Evolutionary conservation across 2,329 filamentous ascomycete genomes (phyloP).

Genomic region (Macrophomina pseudophaseolina): DNA sequence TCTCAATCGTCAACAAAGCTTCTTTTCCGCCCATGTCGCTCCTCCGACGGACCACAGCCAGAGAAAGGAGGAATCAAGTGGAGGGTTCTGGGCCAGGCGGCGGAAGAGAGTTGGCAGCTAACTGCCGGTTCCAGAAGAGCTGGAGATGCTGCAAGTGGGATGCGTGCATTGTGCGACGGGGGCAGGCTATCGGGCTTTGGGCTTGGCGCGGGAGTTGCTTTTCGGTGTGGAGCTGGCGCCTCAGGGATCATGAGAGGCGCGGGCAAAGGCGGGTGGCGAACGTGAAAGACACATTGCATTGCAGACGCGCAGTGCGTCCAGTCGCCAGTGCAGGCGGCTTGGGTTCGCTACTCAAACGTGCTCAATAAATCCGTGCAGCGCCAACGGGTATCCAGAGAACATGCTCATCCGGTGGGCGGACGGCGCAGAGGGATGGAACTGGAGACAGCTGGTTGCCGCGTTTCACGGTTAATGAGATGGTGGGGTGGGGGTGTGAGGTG

Average conservation of each 20-base stretch:
- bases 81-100: neutral
- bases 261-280: slow-evolving; percentile 9
- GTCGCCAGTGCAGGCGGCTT: neutral
- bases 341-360: slow-evolving; percentile 12
- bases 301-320: slow-evolving; percentile 7
- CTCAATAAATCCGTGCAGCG: neutral
- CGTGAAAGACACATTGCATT: slow-evolving; percentile 13
- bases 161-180: neutral
- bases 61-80: neutral
- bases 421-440: neutral
- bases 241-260: neutral
- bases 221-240: neutral
- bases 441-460: slow-evolving; percentile 2
- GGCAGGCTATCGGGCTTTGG: slow-evolving; percentile 6
- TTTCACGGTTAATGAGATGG: neutral
- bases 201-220: neutral
- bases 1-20: neutral
- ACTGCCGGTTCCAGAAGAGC: slow-evolving; percentile 4
- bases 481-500: neutral
- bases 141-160: neutral
- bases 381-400: neutral
- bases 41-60: neutral
- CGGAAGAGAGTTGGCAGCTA: slow-evolving; percentile 2
- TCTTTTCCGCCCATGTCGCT: neutral
- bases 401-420: neutral